A percentile compares a stretch with the other conserved stretches of the same genome.
phyloP scores from a whole-genome alignment of 2,329 filamentous ascomycete species.

The Tolypocladium album region DNA sequence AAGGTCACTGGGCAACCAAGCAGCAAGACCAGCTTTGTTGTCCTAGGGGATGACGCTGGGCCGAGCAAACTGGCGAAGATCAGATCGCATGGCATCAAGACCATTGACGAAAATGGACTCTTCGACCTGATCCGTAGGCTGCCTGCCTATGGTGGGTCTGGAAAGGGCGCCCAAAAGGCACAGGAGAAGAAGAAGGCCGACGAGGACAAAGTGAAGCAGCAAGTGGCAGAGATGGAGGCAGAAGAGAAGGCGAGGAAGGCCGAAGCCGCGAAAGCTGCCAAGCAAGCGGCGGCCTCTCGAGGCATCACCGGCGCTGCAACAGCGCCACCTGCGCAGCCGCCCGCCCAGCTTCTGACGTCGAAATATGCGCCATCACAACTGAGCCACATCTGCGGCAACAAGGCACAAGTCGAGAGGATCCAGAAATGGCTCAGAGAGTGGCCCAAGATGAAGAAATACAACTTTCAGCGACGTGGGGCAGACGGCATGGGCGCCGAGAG shows the following conservation, averaged over 20 bases:
- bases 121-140: slow-evolving; percentile 74
- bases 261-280: slow-evolving; percentile 40
- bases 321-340: slow-evolving; percentile 33
- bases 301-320: slow-evolving; percentile 9
- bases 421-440: slow-evolving; percentile 80
- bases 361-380: slow-evolving; percentile 87
- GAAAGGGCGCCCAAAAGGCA: slow-evolving; percentile 77
- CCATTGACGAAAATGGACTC: slow-evolving; percentile 86
- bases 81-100: slow-evolving; percentile 66
- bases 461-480: slow-evolving; percentile 72
- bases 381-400: slow-evolving; percentile 91
- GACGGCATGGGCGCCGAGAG: slow-evolving; percentile 77
- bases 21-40: slow-evolving; percentile 87
- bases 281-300: slow-evolving; percentile 23
- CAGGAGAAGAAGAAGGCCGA: slow-evolving; percentile 79
- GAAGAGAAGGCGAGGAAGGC: slow-evolving; percentile 57
- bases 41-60: slow-evolving; percentile 82
- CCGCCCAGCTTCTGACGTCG: slow-evolving; percentile 75
- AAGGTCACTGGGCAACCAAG: slow-evolving; percentile 81
- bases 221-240: slow-evolving; percentile 75
- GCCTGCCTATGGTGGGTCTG: slow-evolving; percentile 77
- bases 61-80: slow-evolving; percentile 91
- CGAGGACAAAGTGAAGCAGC: slow-evolving; percentile 67
- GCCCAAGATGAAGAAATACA: slow-evolving; percentile 63
- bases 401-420: slow-evolving; percentile 77